Conservation (phyloP, 1,284 basidiomycete genomes). For the Ceratobasidium sp. region DNA sequence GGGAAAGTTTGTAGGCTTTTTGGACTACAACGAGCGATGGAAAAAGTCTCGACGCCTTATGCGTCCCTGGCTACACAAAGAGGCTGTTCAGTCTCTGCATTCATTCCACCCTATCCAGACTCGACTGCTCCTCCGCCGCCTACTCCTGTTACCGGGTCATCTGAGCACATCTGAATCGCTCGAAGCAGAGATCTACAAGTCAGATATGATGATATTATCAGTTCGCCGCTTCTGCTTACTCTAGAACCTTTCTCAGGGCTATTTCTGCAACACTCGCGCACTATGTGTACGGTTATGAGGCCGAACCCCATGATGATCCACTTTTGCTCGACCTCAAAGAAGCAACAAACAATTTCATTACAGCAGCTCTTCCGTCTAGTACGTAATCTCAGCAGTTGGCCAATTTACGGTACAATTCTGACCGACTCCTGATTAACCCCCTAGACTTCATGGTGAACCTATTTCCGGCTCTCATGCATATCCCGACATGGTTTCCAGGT, state of each 20-base stretch:
- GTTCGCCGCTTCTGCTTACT: not conserved
- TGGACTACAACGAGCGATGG: slow-evolving; percentile 47
- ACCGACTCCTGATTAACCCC: not conserved
- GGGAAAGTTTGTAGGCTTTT: not conserved
- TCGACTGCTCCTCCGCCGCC: not conserved
- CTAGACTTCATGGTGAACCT: slow-evolving; percentile 47
- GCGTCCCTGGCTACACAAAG: slow-evolving; percentile 53
- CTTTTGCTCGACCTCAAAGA: not conserved
- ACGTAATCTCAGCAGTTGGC: slow-evolving; percentile 6
- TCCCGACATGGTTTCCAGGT: slow-evolving; percentile 65
- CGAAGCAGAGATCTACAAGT: slow-evolving; percentile 17
- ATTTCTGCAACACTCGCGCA: slow-evolving; percentile 11
- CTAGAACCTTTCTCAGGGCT: not conserved
- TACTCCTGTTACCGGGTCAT: slow-evolving; percentile 19
- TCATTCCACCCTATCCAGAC: slow-evolving; percentile 48
- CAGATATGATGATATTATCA: not conserved
- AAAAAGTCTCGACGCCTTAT: slow-evolving; percentile 52
- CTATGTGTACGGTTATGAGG: slow-evolving; percentile 24
- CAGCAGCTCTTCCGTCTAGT: slow-evolving; percentile 19
- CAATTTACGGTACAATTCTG: not conserved
- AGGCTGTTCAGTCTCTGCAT: slow-evolving; percentile 45
- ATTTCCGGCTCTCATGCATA: slow-evolving; percentile 51
- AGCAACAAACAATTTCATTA: slow-evolving; percentile 8
- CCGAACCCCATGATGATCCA: slow-evolving; percentile 42
- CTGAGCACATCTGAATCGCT: not conserved